A percentile compares a stretch with the other conserved stretches of the same genome.
Conservation (phyloP, 148 eudicot genomes). For the Rhododendron williamsianum region DNA sequence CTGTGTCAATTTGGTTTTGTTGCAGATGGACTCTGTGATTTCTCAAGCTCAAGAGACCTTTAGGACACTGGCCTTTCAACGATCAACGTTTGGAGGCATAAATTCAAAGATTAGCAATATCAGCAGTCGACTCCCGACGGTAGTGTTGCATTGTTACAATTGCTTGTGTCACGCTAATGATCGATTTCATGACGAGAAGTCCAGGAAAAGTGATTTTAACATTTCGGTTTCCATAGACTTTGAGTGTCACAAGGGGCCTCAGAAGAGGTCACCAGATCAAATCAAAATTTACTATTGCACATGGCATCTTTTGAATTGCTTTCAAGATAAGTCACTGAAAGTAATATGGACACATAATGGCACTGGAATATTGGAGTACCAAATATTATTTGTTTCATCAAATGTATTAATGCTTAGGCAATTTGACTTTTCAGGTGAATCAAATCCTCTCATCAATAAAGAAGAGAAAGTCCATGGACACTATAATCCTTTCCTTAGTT, state of each 20-base stretch:
- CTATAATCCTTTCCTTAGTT: slow-evolving; percentile 89
- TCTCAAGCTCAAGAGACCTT: slow-evolving; percentile 62
- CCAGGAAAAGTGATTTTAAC: not conserved
- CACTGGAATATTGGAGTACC: not conserved
- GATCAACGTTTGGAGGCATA: slow-evolving; percentile 57
- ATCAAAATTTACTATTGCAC: not conserved
- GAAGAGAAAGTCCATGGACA: slow-evolving; percentile 98
- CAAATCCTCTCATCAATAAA: slow-evolving; percentile 80
- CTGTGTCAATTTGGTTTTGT: not conserved
- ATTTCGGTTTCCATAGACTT: not conserved
- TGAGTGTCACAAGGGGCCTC: not conserved
- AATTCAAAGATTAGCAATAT: slow-evolving; percentile 57
- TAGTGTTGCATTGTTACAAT: slow-evolving; percentile 13
- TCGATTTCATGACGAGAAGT: not conserved
- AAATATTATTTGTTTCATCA: not conserved
- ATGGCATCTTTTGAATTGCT: not conserved
- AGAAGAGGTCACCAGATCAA: not conserved
- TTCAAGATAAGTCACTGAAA: not conserved
- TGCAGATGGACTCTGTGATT: slow-evolving; percentile 53
- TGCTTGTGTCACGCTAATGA: not conserved
- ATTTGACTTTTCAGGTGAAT: slow-evolving; percentile 62
- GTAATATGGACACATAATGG: not conserved
- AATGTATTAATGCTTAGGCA: not conserved
- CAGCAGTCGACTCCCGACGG: slow-evolving; percentile 58
- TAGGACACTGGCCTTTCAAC: slow-evolving; percentile 43